phyloP scores from a whole-genome alignment of 192 early-diverging fungal species.

The Coemansia sp. region DNA sequence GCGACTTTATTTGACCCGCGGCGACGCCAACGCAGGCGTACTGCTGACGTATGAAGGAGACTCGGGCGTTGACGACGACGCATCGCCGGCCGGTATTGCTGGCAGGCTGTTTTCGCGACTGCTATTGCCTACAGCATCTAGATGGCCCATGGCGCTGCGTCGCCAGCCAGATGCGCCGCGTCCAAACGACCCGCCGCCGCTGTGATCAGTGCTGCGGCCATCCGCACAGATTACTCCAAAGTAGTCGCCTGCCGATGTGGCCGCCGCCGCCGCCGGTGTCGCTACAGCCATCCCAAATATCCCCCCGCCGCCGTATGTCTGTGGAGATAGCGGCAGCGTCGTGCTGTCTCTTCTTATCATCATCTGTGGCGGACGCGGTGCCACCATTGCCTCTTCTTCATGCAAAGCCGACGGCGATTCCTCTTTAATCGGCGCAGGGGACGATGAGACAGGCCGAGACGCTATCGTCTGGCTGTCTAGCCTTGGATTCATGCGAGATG shows the following conservation, averaged over 20 bases:
- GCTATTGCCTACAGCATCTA: conserved; percentile 15
- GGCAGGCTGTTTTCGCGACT: neutral
- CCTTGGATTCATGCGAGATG: neutral
- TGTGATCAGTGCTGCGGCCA: conserved; percentile 15
- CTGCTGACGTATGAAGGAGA: conserved; percentile 20
- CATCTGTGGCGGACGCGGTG: neutral
- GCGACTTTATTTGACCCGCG: conserved; percentile 23
- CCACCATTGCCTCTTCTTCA: conserved; percentile 3
- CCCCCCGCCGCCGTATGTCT: neutral
- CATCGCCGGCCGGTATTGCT: conserved; percentile 1
- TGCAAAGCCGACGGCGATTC: conserved; percentile 10
- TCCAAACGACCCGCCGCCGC: neutral
- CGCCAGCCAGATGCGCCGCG: conserved; percentile 32
- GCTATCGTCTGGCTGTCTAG: neutral
- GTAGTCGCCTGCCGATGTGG: conserved; percentile 21
- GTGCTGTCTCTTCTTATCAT: neutral
- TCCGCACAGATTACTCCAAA: conserved; percentile 25
- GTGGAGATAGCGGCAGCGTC: conserved; percentile 12
- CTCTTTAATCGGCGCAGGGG: conserved; percentile 23
- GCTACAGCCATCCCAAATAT: neutral
- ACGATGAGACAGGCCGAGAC: neutral
- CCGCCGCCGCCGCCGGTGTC: conserved; percentile 7
- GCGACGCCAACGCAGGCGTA: conserved; percentile 27
- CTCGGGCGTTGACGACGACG: conserved; percentile 1
- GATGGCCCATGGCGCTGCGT: conserved; percentile 27